Evolutionary conservation across 495 filamentous ascomycete species (phyloP).

Genomic region (Hamigera avellanea): DNA sequence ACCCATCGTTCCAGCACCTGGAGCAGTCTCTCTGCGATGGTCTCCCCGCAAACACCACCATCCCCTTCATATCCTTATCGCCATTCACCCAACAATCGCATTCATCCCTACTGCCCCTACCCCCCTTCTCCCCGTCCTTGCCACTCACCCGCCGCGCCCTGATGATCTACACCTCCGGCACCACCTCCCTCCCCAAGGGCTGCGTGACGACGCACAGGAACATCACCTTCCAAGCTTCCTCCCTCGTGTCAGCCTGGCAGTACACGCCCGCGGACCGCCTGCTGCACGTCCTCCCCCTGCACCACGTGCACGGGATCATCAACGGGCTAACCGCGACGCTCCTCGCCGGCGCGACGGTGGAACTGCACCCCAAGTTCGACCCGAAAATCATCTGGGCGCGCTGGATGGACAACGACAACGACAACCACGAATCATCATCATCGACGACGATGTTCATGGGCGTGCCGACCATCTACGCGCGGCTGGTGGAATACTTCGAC

Average conservation of each 20-base stretch:
- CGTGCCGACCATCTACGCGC: constrained; percentile 36
- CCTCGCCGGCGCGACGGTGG: constrained; percentile 27
- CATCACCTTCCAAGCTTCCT: constrained; percentile 31
- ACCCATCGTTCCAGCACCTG: constrained; percentile 26
- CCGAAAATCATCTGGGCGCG: constrained; percentile 30
- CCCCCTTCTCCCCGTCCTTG: constrained; percentile 17
- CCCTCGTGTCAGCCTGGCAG: constrained; percentile 25
- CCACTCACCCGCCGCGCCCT: constrained; percentile 23
- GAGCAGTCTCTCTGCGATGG: constrained; percentile 19
- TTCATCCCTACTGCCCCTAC: constrained; percentile 12
- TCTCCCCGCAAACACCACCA: constrained; percentile 9
- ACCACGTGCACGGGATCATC: constrained; percentile 34
- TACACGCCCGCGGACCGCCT: constrained; percentile 25
- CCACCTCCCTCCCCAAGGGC: constrained; percentile 33
- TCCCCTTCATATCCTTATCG: constrained; percentile 20
- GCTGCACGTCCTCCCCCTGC: constrained; percentile 34
- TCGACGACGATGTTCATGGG: constrained; percentile 35
- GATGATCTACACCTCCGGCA: constrained; percentile 38
- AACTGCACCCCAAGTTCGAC: constrained; percentile 36
- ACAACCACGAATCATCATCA: too few relatives aligned
- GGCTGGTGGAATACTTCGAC: constrained; percentile 35
- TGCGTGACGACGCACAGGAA: constrained; percentile 33
- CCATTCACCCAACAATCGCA: constrained; percentile 16
- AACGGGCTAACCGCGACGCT: constrained; percentile 29
- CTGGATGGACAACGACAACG: constrained; percentile 24